A percentile compares a stretch with the other conserved stretches of the same genome.
Evolutionary conservation across 371 early-diverging fungal species (phyloP).

Genomic region (Amoeboaphelidium protococcarum): DNA sequence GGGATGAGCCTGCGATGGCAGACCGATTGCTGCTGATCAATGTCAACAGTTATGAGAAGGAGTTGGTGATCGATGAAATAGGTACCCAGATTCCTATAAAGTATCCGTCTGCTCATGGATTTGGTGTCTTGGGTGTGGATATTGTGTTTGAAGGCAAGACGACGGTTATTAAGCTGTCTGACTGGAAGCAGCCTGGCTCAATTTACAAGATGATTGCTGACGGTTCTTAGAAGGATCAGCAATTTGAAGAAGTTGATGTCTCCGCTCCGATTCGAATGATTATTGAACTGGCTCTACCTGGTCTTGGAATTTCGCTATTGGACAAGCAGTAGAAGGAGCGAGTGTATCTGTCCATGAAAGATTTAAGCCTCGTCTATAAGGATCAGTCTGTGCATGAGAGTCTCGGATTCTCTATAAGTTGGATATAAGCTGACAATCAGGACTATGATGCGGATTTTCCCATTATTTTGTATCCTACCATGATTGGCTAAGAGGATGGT

Average conservation of each 20-base stretch:
- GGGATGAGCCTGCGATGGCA: conserved; percentile 62
- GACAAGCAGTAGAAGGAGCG: conserved; percentile 39
- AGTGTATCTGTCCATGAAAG: conserved; percentile 45
- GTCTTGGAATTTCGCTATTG: conserved; percentile 70
- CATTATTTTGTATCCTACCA: conserved; percentile 71
- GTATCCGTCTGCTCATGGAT: conserved; percentile 10
- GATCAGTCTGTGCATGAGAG: conserved; percentile 50
- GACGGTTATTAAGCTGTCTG: conserved; percentile 41
- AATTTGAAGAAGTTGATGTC: conserved; percentile 5
- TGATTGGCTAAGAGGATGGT: conserved; percentile 34
- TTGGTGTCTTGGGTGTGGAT: conserved; percentile 41
- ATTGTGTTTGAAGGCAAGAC: conserved; percentile 58
- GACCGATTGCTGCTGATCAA: conserved; percentile 43
- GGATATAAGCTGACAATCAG: conserved; percentile 90
- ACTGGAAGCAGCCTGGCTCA: conserved; percentile 23
- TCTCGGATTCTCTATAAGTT: conserved; percentile 39
- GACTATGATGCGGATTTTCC: conserved; percentile 50
- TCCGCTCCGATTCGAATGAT: conserved; percentile 11
- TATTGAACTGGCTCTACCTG: conserved; percentile 16
- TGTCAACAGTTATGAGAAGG: conserved; percentile 39
- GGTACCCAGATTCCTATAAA: conserved; percentile 59
- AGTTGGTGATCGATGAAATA: conserved; percentile 62
- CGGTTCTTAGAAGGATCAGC: conserved; percentile 1
- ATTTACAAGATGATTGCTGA: conserved; percentile 6
- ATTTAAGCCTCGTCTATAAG: conserved; percentile 34